Evolutionary conservation across 176 grass and related monocot species (phyloP), one percentile per base, ranked within the genome.

Genomic region (Aegilops tauschii): DNA sequence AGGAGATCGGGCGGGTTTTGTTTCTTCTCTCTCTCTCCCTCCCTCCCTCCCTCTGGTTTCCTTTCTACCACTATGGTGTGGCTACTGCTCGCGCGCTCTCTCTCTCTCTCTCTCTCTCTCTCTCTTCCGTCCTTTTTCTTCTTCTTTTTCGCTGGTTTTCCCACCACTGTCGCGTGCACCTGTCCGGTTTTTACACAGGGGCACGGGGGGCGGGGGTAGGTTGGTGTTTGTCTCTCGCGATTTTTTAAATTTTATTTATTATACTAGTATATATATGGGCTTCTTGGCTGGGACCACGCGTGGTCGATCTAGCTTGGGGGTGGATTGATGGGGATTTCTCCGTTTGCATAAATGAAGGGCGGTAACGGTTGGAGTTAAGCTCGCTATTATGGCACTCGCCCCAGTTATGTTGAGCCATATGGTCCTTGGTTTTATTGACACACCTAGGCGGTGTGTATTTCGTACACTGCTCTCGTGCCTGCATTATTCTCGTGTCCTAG

Each of bases 51-150:
- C 80, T 69, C 61, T 28, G 77, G 69, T 66, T 90, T 72, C 84
- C 80, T 86, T 79, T 73, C 83, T 32, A 73, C 84, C 80, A 73
- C 89, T 74, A 76, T 80, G 89, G 84, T 80, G 84, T 80, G 86
- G 61, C 67, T 72, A 90, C 73, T 78, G 80, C 73, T 64, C 45
- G 1, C 71, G 1, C 71, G 28, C 73, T 28, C 37, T 70, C 78
- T 36, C 73, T 28, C 37, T 70, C 78, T 36, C 42, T 11, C 42
- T 44, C 37, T 35, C 44, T 89, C 78, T 36, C 73, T 28, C 37
- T 63, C 28, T 21, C 37, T 0, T 2, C 12, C 21, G 17, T 56
- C 30, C 7, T 44, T 54, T 31, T 9, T 21, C 39, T 34, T 27
- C 32, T 56, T 78, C 67, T 66, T 84, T 87, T 87, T 59, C 82